These are phyloP conservation scores for Xylaria sp. DNA, from an alignment of 2,329 filamentous ascomycete species.

Conservation along the genomic window DNA sequence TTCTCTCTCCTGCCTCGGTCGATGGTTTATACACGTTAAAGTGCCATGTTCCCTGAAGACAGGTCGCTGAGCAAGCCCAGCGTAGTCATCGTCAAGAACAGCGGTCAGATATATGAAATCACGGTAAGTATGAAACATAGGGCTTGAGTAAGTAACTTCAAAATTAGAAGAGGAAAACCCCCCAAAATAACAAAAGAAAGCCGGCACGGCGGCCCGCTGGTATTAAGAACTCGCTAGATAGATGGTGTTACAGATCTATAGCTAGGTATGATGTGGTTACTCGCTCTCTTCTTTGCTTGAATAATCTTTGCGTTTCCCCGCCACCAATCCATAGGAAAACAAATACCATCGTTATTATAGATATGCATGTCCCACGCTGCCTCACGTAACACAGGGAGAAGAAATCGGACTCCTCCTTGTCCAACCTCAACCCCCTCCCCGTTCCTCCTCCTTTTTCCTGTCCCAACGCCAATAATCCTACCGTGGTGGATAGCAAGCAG, in stretches of 20 bases:
- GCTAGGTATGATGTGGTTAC: slow-evolving; percentile 1
- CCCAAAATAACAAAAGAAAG: neutral
- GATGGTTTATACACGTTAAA: neutral
- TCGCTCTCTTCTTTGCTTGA: neutral
- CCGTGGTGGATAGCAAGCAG: neutral
- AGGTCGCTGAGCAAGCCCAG: neutral
- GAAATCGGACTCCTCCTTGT: neutral
- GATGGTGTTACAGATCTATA: slow-evolving; percentile 21
- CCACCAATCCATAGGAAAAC: neutral
- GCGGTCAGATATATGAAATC: neutral
- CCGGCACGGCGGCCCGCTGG: neutral
- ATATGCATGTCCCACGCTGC: neutral
- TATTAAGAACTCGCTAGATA: slow-evolving; percentile 18
- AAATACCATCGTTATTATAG: neutral
- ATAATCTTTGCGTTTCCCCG: neutral
- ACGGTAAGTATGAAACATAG: neutral
- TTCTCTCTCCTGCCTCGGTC: neutral
- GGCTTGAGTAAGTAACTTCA: neutral
- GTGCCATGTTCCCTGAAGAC: neutral
- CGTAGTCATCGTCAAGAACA: neutral
- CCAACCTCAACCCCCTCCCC: neutral
- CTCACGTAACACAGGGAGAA: slow-evolving; percentile 9
- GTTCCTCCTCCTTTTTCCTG: neutral
- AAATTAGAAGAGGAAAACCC: neutral
- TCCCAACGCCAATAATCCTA: neutral